Evolutionary conservation across 495 filamentous ascomycete species (phyloP).

Genomic region (Apodospora peruviana): DNA sequence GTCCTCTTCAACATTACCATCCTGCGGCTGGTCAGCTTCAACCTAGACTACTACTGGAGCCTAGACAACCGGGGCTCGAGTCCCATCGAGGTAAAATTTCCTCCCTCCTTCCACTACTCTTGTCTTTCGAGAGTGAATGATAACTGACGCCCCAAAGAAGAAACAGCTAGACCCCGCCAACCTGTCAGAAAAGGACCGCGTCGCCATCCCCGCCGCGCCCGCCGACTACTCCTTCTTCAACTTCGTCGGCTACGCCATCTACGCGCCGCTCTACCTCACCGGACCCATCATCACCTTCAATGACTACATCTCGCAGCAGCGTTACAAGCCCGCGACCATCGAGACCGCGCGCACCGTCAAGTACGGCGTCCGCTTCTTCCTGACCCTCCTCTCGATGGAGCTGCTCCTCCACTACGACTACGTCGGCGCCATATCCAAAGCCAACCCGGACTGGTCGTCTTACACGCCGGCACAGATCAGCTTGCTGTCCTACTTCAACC

Average conservation of each 20-base stretch:
- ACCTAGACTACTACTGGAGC: slow-evolving; percentile 95
- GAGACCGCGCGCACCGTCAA: slow-evolving; percentile 57
- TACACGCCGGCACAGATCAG: slow-evolving; percentile 87
- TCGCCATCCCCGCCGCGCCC: slow-evolving; percentile 64
- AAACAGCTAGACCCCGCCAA: slow-evolving; percentile 84
- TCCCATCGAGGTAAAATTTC: slow-evolving; percentile 73
- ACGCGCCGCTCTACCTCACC: slow-evolving; percentile 86
- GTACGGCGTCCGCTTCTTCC: slow-evolving; percentile 79
- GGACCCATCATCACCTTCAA: slow-evolving; percentile 97
- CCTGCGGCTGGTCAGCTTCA: slow-evolving; percentile 89
- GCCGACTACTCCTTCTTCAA: slow-evolving; percentile 73
- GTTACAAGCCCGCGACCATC: slow-evolving; percentile 66
- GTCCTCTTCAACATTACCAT: slow-evolving; percentile 97
- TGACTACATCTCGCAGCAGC: slow-evolving; percentile 83
- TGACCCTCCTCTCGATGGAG: slow-evolving; percentile 86
- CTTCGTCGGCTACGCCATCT: slow-evolving; percentile 82
- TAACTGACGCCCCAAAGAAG: slow-evolving; percentile 80
- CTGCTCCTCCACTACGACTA: slow-evolving; percentile 91
- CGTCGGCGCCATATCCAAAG: slow-evolving; percentile 85
- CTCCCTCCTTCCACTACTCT: background rate
- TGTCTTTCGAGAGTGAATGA: background rate
- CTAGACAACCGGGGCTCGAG: slow-evolving; percentile 58
- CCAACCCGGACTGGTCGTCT: slow-evolving; percentile 65
- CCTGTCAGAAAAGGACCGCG: slow-evolving; percentile 81
- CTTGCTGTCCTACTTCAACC: slow-evolving; percentile 92